Conservation (phyloP, 768 basidiomycete species). For the Lentinula sp. region DNA sequence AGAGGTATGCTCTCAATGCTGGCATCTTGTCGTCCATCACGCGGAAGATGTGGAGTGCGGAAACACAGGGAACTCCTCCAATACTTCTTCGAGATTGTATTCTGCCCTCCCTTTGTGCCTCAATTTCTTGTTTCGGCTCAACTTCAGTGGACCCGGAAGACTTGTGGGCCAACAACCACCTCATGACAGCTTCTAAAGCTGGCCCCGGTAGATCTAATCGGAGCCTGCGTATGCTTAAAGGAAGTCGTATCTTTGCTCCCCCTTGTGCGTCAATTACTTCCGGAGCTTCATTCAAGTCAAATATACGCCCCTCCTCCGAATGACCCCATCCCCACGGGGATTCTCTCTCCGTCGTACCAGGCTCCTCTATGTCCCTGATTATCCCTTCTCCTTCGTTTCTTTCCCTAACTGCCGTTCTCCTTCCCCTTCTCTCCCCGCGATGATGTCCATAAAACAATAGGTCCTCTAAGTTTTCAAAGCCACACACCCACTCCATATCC, state of each 20-base stretch:
- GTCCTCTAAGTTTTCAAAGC: not conserved
- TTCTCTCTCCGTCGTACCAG: not conserved
- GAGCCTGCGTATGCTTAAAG: not conserved
- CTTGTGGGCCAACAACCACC: not conserved
- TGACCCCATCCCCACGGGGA: not conserved
- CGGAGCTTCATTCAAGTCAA: not conserved
- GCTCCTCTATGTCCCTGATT: not conserved
- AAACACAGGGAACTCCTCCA: not conserved
- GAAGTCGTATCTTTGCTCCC: not conserved
- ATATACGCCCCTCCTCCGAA: not conserved
- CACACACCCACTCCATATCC: conserved; percentile 1
- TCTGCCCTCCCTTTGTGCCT: not conserved
- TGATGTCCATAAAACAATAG: not conserved
- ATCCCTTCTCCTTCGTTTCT: not conserved
- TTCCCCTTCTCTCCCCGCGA: not conserved
- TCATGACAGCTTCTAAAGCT: not conserved
- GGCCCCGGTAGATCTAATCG: not conserved
- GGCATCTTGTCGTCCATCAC: not conserved
- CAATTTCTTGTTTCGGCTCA: too few relatives aligned
- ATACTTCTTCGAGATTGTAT: not conserved
- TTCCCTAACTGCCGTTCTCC: too few relatives aligned
- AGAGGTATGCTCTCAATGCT: not conserved
- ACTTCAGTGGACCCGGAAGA: not conserved
- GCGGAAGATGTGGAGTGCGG: not conserved
- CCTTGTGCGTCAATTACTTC: not conserved